Evolutionary conservation across 805 yeast species (phyloP), one percentile per base, ranked within the genome.

Genomic region (Barnettozyma siamensis): DNA sequence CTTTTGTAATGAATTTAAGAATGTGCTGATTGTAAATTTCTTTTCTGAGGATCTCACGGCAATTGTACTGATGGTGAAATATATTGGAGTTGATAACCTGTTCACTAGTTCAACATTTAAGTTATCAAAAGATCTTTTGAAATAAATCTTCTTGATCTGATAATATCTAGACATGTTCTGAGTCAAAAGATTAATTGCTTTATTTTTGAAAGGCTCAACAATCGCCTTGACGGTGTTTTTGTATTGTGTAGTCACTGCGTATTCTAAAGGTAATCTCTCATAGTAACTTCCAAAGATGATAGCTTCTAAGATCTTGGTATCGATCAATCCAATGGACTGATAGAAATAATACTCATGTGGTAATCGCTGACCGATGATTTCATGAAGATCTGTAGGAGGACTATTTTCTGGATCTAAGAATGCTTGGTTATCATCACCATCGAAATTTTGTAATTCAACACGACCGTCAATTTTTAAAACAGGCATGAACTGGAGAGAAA

Each of bases 311-410:
- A 86, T 59, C 43, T 78, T 79, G 6, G 81, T 64, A 7, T 80
- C 75, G 11, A 83, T 65, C 19, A 89, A 58, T 2, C 97, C 98
- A 43, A 83, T 61, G 1, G 94, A 82, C 56, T 78, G 78, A 60
- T 88, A 93, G 58, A 82, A 88, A 54, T 77, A 82, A 32, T 83
- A 70, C 62, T 89, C 98, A 40, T 87, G 84, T 2, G 97, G 94
- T 38, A 93, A 67, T 56, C 89, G 76, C 59, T 84, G 87, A 9
- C 94, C 88, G 37, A 93, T 72, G 35, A 88, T 75, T 35, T 81
- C 88, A 58, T 86, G 93, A 11, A 86, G 67, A 59, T 88, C 95
- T 46, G 77, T 75, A 4, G 98, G 97, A 16, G 51, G 50, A 17
- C 31, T 34, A 33, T 44, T 18, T 17, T 44, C 37, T 21, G 41